Evolutionary conservation across 2,329 filamentous ascomycete species (phyloP), one percentile per base, ranked within the genome.

Genomic region (Clarireedia paspali): DNA sequence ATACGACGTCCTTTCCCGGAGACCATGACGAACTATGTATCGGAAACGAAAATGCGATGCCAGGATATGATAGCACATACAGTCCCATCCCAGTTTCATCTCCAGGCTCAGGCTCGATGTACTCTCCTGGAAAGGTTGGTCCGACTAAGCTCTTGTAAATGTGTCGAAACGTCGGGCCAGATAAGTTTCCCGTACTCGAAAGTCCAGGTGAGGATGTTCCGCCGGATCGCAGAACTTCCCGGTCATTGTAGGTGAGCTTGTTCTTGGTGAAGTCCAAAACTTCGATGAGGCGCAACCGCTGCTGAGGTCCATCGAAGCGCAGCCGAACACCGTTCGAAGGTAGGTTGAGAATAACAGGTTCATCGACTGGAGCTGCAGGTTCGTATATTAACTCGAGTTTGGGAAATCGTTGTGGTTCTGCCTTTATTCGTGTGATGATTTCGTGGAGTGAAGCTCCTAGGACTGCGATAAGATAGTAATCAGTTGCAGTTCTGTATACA

Each of bases 61-160:
- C 94, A 0, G 92, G 91, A 72, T 96, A 99, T 1, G 92, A 97
- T 36, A 99, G 76, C 36, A 96, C 84, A 68, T 97, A 99, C 23
- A 83, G 87, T 15, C 91, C 91, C 57, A 78, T 74, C 15, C 77
- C 75, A 10, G 77, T 76, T 44, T 76, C 74, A 38, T 77, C 73
- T 3, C 75, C 76, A 1, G 75, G 67, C 6, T 72, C 70, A 0
- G 89, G 83, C 7, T 86, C 80, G 39, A 96, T 79, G 67, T 92
- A 99, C 75, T 99, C 94, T 60, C 94, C 94, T 1, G 88, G 88
- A 69, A 95, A 97, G 0, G 92, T 95, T 17, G 91, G 91, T 0
- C 94, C 94, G 60, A 99, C 85, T n/a, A 96, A 77, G 53, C 89
- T 85, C 66, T 95, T 90, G 70, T 97, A 99, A 62, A 99, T 86